Evolutionary conservation across 2,329 filamentous ascomycete genomes (phyloP), one percentile per base, ranked within the genome.

Genomic region (Cladosporium sp.): DNA sequence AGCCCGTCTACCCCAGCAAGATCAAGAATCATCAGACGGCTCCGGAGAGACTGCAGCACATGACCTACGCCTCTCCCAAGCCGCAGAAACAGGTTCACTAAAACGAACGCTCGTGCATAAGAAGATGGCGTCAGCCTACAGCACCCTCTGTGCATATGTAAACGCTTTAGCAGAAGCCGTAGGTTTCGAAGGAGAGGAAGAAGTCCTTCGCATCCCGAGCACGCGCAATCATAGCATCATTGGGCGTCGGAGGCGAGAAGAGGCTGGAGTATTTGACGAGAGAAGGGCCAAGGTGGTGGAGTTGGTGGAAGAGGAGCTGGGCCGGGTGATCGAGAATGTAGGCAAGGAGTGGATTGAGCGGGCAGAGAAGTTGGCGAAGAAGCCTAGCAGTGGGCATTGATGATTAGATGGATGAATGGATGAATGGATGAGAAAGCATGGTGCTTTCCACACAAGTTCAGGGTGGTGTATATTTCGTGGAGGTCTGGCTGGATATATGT

Each of bases 151-250:
- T 19, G 84, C 84, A 51, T 97, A 93, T 82, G 85, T 92, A 0
- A 79, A 84, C 19, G 77, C 79, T 28, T 81, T 99, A 42, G 87
- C 89, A 0, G 76, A 78, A 34, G 86, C 89, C 59, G 84, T 91
- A 63, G 89, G 89, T 1, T 96, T 87, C 80, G 75, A 80, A 5
- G 82, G 90, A 0, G 91, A 97, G 74, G 89, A 83, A 63, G 93
- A 96, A 67, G 86, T 94, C 79, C 74, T 99, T 67, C 82, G 93
- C 47, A 97, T 99, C 62, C 94, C 94, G 0, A 95, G 90, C 72
- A 97, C 93, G 39, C 81, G 94, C 62, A 97, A 97, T 73, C 85
- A 87, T 17, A 90, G 87, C 0, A 78, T 99, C 30, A 71, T 97
- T 40, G 92, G 92, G 3, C 82, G 90, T 34, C 39, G n/a, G 6